A percentile compares a stretch with the other conserved stretches of the same genome.
Conservation (phyloP, 2,329 filamentous ascomycete genomes). For the Pyrenophora teres region DNA sequence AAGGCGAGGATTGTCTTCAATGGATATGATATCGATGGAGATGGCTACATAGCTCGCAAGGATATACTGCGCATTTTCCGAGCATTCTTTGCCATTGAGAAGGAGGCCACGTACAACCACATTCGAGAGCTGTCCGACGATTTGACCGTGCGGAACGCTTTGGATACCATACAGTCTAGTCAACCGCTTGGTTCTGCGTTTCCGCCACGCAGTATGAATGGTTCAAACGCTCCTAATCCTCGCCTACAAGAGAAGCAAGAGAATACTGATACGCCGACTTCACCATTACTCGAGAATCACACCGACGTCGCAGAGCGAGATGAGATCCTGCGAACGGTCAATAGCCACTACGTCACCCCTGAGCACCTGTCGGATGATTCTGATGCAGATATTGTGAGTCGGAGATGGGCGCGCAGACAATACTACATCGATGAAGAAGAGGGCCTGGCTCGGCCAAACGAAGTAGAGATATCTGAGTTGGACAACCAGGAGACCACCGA, state of each 20-base stretch:
- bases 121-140: constrained; percentile 77
- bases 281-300: constrained; percentile 29
- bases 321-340: constrained; percentile 18
- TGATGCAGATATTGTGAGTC: constrained; percentile 53
- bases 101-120: constrained; percentile 84
- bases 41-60: constrained; percentile 81
- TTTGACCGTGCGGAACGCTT: constrained; percentile 63
- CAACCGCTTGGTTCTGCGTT: constrained; percentile 55
- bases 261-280: constrained; percentile 39
- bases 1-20: constrained; percentile 69
- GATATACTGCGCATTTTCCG: constrained; percentile 92
- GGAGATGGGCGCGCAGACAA: constrained; percentile 73
- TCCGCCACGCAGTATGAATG: constrained; percentile 43
- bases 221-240: constrained; percentile 17
- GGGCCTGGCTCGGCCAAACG: constrained; percentile 56
- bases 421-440: constrained; percentile 90
- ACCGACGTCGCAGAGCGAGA: constrained; percentile 31
- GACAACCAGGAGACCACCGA: constrained; percentile 14
- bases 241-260: constrained; percentile 38
- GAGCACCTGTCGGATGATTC: constrained; percentile 8
- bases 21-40: constrained; percentile 87
- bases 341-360: constrained; percentile 13
- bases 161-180: constrained; percentile 50
- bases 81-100: constrained; percentile 88
- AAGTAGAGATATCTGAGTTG: constrained; percentile 14